phyloP scores from a whole-genome alignment of 768 basidiomycete genomes.

The Auricularia auricula-judae region DNA sequence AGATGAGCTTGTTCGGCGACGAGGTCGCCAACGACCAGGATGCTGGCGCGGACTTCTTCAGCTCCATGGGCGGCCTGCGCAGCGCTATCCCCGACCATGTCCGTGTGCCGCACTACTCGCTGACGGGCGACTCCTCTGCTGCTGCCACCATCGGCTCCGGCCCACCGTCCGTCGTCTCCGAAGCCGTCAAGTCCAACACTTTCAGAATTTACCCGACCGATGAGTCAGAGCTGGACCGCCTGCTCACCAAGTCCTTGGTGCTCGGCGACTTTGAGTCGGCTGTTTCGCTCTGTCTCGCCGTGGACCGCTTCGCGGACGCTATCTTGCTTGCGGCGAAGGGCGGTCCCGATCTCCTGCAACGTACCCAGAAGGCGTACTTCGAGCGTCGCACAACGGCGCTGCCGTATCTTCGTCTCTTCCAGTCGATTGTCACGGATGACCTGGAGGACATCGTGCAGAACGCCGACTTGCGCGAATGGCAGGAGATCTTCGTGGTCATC shows the following conservation, averaged over 20 bases:
- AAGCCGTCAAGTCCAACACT: constrained; percentile 61
- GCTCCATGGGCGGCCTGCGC: constrained; percentile 46
- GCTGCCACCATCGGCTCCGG: constrained; percentile 93
- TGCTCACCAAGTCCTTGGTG: constrained; percentile 88
- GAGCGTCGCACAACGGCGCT: constrained; percentile 61
- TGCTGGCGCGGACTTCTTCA: constrained; percentile 81
- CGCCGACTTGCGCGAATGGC: constrained; percentile 90
- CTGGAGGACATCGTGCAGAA: constrained; percentile 92
- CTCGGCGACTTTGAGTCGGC: constrained; percentile 93
- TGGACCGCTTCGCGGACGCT: constrained; percentile 88
- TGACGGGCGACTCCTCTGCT: constrained; percentile 77
- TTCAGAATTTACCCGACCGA: constrained; percentile 87
- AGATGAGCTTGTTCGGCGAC: constrained; percentile 80
- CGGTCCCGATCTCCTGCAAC: constrained; percentile 73
- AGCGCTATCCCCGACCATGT: constrained; percentile 31
- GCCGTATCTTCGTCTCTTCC: constrained; percentile 89
- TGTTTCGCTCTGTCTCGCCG: constrained; percentile 80
- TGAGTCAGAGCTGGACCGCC: constrained; percentile 75
- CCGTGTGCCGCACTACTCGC: constrained; percentile 67
- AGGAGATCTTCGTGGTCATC: constrained; percentile 90
- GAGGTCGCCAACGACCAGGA: constrained; percentile 56
- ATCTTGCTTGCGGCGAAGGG: constrained; percentile 88
- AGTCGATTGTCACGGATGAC: constrained; percentile 87
- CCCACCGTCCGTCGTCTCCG: constrained; percentile 70
- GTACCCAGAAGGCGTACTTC: constrained; percentile 91